A percentile compares a stretch with the other conserved stretches of the same genome.
Conservation (phyloP, 2,329 filamentous ascomycete genomes). For the Epichloe bromicola region DNA sequence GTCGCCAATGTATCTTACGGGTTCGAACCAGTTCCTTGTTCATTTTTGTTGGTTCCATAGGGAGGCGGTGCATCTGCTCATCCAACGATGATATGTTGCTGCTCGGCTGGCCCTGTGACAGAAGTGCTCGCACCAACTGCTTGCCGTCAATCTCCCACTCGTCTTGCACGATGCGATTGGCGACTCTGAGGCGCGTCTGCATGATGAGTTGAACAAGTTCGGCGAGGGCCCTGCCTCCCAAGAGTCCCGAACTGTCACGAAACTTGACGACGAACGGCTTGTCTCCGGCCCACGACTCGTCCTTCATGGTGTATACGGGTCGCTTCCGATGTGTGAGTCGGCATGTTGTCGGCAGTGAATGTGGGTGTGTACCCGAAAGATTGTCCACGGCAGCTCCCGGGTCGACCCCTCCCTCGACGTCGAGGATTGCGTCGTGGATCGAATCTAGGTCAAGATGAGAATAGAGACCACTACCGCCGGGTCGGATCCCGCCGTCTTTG, state of each 20-base stretch:
- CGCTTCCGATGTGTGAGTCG: slow-evolving; percentile 1
- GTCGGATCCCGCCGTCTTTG: slow-evolving; percentile 6
- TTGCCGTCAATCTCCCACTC: slow-evolving; percentile 18
- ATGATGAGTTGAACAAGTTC: slow-evolving; percentile 18
- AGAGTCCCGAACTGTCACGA: slow-evolving; percentile 13
- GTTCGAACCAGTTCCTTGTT: slow-evolving; percentile 35
- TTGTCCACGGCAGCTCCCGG: slow-evolving; percentile 4
- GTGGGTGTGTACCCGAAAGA: slow-evolving; percentile 2
- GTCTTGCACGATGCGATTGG: slow-evolving; percentile 18
- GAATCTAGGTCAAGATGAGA: slow-evolving; percentile 23
- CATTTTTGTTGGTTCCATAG: slow-evolving; percentile 27
- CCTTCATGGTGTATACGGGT: slow-evolving; percentile 6
- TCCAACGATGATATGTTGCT: slow-evolving; percentile 15
- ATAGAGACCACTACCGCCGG: slow-evolving; percentile 15
- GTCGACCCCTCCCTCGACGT: slow-evolving; percentile 14
- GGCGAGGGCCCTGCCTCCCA: slow-evolving; percentile 15
- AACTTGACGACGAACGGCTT: slow-evolving; percentile 14
- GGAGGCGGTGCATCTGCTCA: slow-evolving; percentile 27
- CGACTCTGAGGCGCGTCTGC: slow-evolving; percentile 16
- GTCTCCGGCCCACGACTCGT: slow-evolving; percentile 5
- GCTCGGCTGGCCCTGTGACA: slow-evolving; percentile 10
- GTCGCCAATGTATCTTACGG: slow-evolving; percentile 19
- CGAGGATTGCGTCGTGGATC: slow-evolving; percentile 21
- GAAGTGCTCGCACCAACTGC: slow-evolving; percentile 13
- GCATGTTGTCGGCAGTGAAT: slow-evolving; percentile 3